Evolutionary conservation across 192 early-diverging fungal species (phyloP), one percentile per base, ranked within the genome.

Genomic region (Coemansia sp.): DNA sequence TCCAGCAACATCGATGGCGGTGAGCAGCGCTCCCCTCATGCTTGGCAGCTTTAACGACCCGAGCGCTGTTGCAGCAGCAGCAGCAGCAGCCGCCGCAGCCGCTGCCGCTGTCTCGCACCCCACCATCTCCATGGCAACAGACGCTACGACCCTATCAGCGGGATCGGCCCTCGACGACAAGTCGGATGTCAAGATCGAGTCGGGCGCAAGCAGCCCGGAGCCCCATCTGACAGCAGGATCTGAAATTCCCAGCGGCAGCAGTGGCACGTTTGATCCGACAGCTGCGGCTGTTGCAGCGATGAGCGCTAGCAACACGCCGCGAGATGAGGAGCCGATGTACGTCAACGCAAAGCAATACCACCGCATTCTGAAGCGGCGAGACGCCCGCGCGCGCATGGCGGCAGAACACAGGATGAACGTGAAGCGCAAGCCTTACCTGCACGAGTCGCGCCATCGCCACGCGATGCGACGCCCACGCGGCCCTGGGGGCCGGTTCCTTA

Each of bases 271-370:
- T 64, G 75, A 78, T 23, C 70, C 75, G 9, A 78, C 75, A 30
- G 75, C 75, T 2, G 75, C 75, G 0, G 75, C 75, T 4, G 75
- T 78, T 30, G 75, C 75, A 0, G 75, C 75, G 10, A 78, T 78
- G 75, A 78, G 66, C 37, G 61, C 66, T 14, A 69, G 67, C 54
- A 69, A 62, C 55, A 61, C 73, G 4, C 73, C 73, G 30, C 65
- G 75, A 28, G 88, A 91, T 44, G 92, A 94, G 45, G 92, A 96
- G 44, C 95, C 95, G 3, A 82, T 98, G 37, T 98, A 96, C 74
- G 97, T 99, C 31, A 99, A 99, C 75, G 94, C 95, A 22, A 97
- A 97, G 79, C 97, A 99, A 74, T 99, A 96, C 74, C 92, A 97
- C 67, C 88, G 97, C 23, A 99, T 99, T 67, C 74, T 99, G 31